Evolutionary conservation across 2,329 filamentous ascomycete genomes (phyloP).

Genomic region (Aureobasidium lini): DNA sequence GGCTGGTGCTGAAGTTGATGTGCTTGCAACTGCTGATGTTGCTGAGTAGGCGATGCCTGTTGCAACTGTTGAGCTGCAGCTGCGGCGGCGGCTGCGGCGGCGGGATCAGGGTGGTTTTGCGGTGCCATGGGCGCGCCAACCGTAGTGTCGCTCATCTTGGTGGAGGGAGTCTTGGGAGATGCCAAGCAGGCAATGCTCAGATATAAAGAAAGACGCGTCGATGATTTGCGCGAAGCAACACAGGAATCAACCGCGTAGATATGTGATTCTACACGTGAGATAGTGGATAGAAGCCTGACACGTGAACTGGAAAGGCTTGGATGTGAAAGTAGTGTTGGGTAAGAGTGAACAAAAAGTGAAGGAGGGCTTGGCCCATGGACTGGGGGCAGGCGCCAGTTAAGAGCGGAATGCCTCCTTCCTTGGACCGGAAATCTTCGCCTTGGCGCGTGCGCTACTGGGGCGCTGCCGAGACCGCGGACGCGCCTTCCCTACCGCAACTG

Average conservation of each 20-base stretch:
- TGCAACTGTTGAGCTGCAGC: slow-evolving; percentile 12
- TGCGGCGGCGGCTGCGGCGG: slow-evolving; percentile 3
- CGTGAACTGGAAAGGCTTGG: not conserved
- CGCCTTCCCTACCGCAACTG: too few species aligned
- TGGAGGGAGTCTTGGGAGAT: not conserved
- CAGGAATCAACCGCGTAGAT: not conserved
- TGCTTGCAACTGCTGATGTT: slow-evolving; percentile 8
- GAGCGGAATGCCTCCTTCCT: too few species aligned
- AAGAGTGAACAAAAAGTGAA: not conserved
- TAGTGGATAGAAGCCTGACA: not conserved
- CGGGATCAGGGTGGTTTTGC: slow-evolving; percentile 7
- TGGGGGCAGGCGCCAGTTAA: not conserved
- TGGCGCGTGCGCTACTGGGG: too few species aligned
- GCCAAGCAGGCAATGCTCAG: not conserved
- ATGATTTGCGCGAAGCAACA: not conserved
- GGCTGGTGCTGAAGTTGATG: slow-evolving; percentile 7
- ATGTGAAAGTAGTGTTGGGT: not conserved
- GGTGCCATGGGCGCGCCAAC: not conserved
- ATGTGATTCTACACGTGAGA: not conserved
- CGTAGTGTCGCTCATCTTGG: not conserved
- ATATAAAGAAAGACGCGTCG: not conserved
- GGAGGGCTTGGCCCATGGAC: not conserved
- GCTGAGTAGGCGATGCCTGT: not conserved
- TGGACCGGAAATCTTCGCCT: too few species aligned
- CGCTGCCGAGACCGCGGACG: too few species aligned